Conservation (phyloP, 2,329 filamentous ascomycete species). For the Aspergillus unguis region DNA sequence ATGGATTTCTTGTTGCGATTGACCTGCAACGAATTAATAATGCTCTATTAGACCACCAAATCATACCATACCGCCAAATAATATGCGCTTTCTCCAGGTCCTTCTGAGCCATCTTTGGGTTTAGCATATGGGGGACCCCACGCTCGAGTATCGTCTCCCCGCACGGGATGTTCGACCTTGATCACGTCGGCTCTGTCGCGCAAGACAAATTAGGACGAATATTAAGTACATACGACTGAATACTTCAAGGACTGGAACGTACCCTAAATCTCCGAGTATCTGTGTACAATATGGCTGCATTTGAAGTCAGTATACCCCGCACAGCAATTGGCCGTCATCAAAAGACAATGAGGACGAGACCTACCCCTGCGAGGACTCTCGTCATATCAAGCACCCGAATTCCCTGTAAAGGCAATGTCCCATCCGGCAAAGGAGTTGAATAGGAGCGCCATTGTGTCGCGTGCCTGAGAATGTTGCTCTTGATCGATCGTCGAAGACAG, state of each 20-base stretch:
- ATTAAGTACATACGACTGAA: not conserved
- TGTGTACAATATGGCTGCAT: constrained; percentile 91
- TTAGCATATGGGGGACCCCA: constrained; percentile 94
- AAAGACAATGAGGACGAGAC: constrained; percentile 31
- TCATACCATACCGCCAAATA: constrained; percentile 70
- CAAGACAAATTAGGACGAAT: not conserved
- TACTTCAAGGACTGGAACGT: constrained; percentile 26
- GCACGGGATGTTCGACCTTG: constrained; percentile 89
- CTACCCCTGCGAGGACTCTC: constrained; percentile 85
- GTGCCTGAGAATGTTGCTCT: constrained; percentile 14
- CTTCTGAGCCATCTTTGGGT: constrained; percentile 60
- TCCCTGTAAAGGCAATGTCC: constrained; percentile 70
- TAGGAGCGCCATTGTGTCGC: constrained; percentile 31
- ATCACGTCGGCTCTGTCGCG: constrained; percentile 79
- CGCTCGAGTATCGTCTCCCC: constrained; percentile 89
- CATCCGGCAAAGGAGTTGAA: constrained; percentile 40
- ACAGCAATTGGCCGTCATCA: not conserved
- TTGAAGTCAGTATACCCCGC: constrained; percentile 13
- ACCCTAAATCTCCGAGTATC: constrained; percentile 94
- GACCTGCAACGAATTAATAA: constrained; percentile 54
- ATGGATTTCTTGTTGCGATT: constrained; percentile 98
- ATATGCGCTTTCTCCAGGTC: constrained; percentile 90
- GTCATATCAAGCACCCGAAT: constrained; percentile 95
- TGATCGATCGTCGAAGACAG: constrained; percentile 16
- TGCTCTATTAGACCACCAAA: not conserved